A percentile compares a stretch with the other conserved stretches of the same genome.
phyloP scores from a whole-genome alignment of 225 moss, liverwort and hornwort genomes.

The Sphagnum contortum region DNA sequence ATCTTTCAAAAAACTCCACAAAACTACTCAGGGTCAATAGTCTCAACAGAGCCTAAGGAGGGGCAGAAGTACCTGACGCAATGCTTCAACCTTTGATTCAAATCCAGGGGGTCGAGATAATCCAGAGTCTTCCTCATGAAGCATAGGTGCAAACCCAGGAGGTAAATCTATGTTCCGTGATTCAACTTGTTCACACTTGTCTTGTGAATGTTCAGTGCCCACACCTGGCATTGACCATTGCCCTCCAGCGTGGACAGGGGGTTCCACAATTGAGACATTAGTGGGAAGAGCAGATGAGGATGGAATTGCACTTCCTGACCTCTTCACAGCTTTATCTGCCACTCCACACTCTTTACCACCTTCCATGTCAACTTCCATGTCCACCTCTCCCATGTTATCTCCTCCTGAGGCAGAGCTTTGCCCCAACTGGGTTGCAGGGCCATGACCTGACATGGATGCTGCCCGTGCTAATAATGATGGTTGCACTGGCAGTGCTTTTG shows the following conservation, averaged over 20 bases:
- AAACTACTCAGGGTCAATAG: background rate
- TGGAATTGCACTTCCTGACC: slow-evolving; percentile 24
- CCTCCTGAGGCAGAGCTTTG: slow-evolving; percentile 8
- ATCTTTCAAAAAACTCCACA: too few species aligned
- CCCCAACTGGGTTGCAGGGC: slow-evolving; percentile 5
- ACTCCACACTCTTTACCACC: slow-evolving; percentile 56
- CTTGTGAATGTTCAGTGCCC: slow-evolving; percentile 18
- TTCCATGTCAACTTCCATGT: slow-evolving; percentile 92
- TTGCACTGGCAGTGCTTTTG: background rate
- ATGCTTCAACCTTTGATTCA: slow-evolving; percentile 22
- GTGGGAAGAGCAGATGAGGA: slow-evolving; percentile 15
- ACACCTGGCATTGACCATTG: slow-evolving; percentile 14
- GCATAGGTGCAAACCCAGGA: slow-evolving; percentile 70
- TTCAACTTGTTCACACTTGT: slow-evolving; percentile 11
- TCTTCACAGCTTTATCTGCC: slow-evolving; percentile 41
- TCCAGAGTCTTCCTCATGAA: slow-evolving; percentile 18
- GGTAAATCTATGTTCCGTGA: slow-evolving; percentile 54
- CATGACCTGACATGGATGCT: slow-evolving; percentile 7
- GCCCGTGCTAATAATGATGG: slow-evolving; percentile 7
- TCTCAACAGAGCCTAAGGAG: too few species aligned
- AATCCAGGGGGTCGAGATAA: slow-evolving; percentile 43
- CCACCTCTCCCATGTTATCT: slow-evolving; percentile 49
- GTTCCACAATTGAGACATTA: too few species aligned
- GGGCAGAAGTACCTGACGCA: slow-evolving; percentile 18
- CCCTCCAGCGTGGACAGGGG: slow-evolving; percentile 4